These are phyloP conservation scores for Wickerhamomyces queroliae DNA, from an alignment of 805 yeast genomes.

Conservation along the genomic window DNA sequence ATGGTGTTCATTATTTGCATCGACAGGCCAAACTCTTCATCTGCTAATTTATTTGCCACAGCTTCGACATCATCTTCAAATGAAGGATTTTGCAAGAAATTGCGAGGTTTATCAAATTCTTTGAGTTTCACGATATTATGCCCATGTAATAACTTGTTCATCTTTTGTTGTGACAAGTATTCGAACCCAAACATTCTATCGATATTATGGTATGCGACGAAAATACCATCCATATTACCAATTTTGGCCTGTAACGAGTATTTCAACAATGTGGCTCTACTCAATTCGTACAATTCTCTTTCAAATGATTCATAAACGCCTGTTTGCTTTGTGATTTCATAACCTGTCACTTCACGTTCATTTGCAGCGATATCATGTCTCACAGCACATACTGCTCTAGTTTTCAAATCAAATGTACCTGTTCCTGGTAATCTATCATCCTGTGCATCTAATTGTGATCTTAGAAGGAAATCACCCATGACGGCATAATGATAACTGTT, in stretches of 20 bases:
- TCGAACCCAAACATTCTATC: slow-evolving; percentile 82
- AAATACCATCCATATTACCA: slow-evolving; percentile 96
- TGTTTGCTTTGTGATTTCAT: slow-evolving; percentile 52
- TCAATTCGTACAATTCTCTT: slow-evolving; percentile 71
- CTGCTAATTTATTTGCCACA: slow-evolving; percentile 41
- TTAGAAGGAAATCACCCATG: slow-evolving; percentile 63
- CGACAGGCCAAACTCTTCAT: slow-evolving; percentile 60
- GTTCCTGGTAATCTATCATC: slow-evolving; percentile 78
- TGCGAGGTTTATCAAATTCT: slow-evolving; percentile 4
- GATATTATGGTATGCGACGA: slow-evolving; percentile 85
- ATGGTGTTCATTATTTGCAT: slow-evolving; percentile 44
- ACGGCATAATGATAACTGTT: slow-evolving; percentile 68
- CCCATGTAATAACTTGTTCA: slow-evolving; percentile 60
- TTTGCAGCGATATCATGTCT: slow-evolving; percentile 63
- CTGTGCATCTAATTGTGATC: slow-evolving; percentile 88
- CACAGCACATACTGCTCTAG: slow-evolving; percentile 85
- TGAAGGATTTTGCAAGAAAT: slow-evolving; percentile 4
- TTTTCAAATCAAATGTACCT: slow-evolving; percentile 88
- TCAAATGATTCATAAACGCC: slow-evolving; percentile 81
- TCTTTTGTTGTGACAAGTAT: slow-evolving; percentile 67
- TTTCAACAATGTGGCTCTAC: slow-evolving; percentile 71
- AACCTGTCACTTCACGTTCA: slow-evolving; percentile 42
- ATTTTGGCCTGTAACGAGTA: slow-evolving; percentile 89
- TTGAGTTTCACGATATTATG: slow-evolving; percentile 22
- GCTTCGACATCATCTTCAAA: slow-evolving; percentile 7